These are phyloP conservation scores for Centella asiatica DNA, from an alignment of 129 eudicot species.

Conservation along the genomic window DNA sequence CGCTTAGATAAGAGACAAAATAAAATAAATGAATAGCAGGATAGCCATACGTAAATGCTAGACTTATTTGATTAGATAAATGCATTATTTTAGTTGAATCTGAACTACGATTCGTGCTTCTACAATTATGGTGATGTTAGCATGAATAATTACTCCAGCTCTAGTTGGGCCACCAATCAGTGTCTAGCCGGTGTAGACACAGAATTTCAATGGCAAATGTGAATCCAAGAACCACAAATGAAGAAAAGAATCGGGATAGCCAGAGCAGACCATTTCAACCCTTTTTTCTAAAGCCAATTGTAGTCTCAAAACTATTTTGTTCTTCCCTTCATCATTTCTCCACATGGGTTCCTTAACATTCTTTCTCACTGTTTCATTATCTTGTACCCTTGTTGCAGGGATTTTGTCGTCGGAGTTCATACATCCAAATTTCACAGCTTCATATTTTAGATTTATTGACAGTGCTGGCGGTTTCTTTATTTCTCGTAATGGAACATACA, in stretches of 20 bases:
- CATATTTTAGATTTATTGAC: slow-evolving; percentile 38
- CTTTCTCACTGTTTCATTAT: slow-evolving; percentile 13
- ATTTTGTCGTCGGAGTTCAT: slow-evolving; percentile 20
- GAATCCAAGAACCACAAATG: not conserved
- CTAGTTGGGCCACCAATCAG: slow-evolving; percentile 17
- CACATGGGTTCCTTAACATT: slow-evolving; percentile 29
- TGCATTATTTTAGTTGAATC: slow-evolving; percentile 1
- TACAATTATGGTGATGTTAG: slow-evolving; percentile 13
- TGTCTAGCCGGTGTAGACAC: not conserved
- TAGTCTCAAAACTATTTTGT: slow-evolving; percentile 1
- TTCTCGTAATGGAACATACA: slow-evolving; percentile 49
- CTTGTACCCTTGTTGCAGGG: slow-evolving; percentile 14
- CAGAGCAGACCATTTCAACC: slow-evolving; percentile 7
- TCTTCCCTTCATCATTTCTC: slow-evolving; percentile 8
- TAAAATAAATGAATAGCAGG: not conserved
- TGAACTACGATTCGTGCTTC: slow-evolving; percentile 12
- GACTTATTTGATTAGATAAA: slow-evolving; percentile 2
- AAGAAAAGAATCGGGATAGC: slow-evolving; percentile 13
- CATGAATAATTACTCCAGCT: not conserved
- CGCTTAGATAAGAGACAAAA: not conserved
- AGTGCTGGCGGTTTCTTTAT: slow-evolving; percentile 42
- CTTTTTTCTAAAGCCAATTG: slow-evolving; percentile 1
- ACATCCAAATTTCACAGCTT: slow-evolving; percentile 38
- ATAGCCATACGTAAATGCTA: slow-evolving; percentile 7
- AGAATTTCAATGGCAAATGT: slow-evolving; percentile 10